phyloP scores from a whole-genome alignment of 495 filamentous ascomycete species.

The Lophiotrema nucula region DNA sequence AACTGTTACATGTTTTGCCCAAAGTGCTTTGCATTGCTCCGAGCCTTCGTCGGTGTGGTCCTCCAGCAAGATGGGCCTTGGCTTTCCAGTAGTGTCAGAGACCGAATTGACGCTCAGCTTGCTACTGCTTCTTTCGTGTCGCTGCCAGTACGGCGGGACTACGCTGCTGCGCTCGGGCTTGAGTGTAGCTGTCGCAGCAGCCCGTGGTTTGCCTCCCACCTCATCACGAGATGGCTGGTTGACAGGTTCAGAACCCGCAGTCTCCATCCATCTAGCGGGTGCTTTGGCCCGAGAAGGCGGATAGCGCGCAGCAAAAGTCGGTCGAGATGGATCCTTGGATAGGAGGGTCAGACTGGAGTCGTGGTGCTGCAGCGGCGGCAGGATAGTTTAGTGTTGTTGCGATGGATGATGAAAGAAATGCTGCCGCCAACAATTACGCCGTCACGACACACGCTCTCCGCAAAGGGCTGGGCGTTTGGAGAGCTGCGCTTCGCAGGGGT shows the following conservation, averaged over 20 bases:
- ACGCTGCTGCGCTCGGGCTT: constrained; percentile 27
- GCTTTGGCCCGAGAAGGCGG: neutral
- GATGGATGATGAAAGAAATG: neutral
- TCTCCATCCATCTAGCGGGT: constrained; percentile 38
- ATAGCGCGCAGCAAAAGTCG: constrained; percentile 3
- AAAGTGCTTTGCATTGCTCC: constrained; percentile 61
- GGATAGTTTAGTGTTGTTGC: constrained; percentile 11
- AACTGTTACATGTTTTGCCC: constrained; percentile 65
- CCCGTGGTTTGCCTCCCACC: too few relatives aligned
- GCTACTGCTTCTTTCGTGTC: constrained; percentile 39
- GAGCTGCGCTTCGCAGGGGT: neutral
- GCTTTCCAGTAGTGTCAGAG: constrained; percentile 26
- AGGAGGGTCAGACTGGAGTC: neutral
- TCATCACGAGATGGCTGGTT: constrained; percentile 12
- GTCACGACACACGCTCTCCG: constrained; percentile 4
- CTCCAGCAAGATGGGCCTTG: constrained; percentile 61
- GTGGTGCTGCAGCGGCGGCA: constrained; percentile 8
- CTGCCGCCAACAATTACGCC: constrained; percentile 1
- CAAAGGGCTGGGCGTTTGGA: neutral
- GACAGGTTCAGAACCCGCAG: constrained; percentile 27
- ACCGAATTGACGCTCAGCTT: constrained; percentile 33
- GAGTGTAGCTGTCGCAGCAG: too few relatives aligned
- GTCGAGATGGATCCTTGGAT: neutral
- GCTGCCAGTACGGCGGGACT: constrained; percentile 45
- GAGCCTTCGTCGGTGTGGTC: constrained; percentile 67